Base-by-base conservation (phyloP, 129 eudicot species). In the Tagetes erecta region DNA sequence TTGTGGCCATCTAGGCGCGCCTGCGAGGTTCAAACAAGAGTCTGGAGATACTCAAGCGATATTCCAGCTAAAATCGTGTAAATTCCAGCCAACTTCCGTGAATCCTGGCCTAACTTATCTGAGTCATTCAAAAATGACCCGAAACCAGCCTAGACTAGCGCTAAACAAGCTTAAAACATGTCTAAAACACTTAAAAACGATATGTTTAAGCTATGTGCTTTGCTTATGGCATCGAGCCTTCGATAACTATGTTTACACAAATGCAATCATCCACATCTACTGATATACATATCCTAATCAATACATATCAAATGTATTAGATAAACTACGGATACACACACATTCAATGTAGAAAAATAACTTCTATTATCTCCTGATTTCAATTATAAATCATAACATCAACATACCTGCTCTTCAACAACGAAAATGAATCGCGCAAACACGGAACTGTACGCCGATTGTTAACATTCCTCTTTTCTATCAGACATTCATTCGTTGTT, bases 371-470 rank as follows among this genome's bases (percentile, higher is more conserved):
- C 27, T 20, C 27, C 36, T 2, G 52, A 52, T 8, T 70, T 71
- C 34, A 37, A 70, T 35, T 5, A 57, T 31, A 12, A 36, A 66
- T 65, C 44, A 71, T 41, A 37, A 42, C 7, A 39, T 47, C 30
- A 14, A 42, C 68, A 12, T 31, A 90, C 97, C 95, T 87, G 67
- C 67, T 87, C 81, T 85, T 86, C 51, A 91, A 73, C 84, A 91
- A 76, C 44, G 89, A 78, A 52, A 88, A 62, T 6, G 88, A 75
- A 71, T 87, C 94, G 33, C 60, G 75, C 36, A 85, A 67, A 49
- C 91, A 91, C 72, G 86, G 84, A 77, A 75, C 35, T 39, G 71
- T 79, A 76, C 83, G 86, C 71, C 73, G 78, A 33, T 81, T 71
- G 42, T 76, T 74, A 3, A 64, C 14, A 50, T 83, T 77, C 68